Conservation (phyloP, 148 eudicot species). For the Spergularia marina region DNA sequence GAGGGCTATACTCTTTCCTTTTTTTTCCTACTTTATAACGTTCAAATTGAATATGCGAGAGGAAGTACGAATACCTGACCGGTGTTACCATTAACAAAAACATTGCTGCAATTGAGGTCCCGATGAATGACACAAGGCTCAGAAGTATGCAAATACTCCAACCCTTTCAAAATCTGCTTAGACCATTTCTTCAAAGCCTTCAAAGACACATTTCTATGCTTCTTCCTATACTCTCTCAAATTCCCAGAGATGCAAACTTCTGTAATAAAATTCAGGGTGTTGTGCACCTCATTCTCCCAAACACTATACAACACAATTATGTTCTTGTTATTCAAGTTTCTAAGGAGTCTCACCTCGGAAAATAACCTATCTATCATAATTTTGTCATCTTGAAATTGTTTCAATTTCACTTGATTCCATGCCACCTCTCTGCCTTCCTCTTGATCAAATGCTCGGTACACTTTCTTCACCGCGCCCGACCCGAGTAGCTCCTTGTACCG, state of each 20-base stretch:
- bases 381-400: slow-evolving; percentile 41
- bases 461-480: slow-evolving; percentile 64
- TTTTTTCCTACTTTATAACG: no score
- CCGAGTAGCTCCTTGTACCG: slow-evolving; percentile 71
- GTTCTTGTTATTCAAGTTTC: slow-evolving; percentile 53
- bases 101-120: slow-evolving; percentile 79
- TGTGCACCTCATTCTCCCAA: slow-evolving; percentile 48
- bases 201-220: slow-evolving; percentile 67
- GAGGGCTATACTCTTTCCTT: no score
- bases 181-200: slow-evolving; percentile 90
- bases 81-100: slow-evolving; percentile 77
- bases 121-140: slow-evolving; percentile 79
- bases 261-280: slow-evolving; percentile 72
- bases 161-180: slow-evolving; percentile 67
- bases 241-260: slow-evolving; percentile 79
- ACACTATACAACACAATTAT: slow-evolving; percentile 51
- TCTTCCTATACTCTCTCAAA: slow-evolving; percentile 72
- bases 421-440: slow-evolving; percentile 91
- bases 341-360: slow-evolving; percentile 59
- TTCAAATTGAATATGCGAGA: not conserved
- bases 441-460: slow-evolving; percentile 77
- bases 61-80: slow-evolving; percentile 55
- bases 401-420: slow-evolving; percentile 78
- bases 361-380: slow-evolving; percentile 51
- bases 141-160: slow-evolving; percentile 71